These are phyloP conservation scores for Earliella scabrosa DNA, from an alignment of 1,284 basidiomycete genomes.

Conservation along the genomic window DNA sequence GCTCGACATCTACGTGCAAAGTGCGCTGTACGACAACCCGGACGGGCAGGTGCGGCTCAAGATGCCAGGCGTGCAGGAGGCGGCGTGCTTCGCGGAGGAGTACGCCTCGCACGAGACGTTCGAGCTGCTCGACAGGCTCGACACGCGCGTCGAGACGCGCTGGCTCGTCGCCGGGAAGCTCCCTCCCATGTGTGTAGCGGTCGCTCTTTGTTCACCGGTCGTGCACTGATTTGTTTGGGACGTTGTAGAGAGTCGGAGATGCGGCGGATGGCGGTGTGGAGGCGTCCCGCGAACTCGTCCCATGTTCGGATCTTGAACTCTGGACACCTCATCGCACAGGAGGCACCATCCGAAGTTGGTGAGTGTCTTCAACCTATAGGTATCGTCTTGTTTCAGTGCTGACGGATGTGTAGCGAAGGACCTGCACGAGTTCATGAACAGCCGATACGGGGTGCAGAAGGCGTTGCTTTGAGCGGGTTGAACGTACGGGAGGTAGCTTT, in stretches of 20 bases:
- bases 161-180: slow-evolving; percentile 56
- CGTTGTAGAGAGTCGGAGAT: slow-evolving; percentile 39
- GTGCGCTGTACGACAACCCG: slow-evolving; percentile 54
- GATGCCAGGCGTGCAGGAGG: slow-evolving; percentile 65
- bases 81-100: slow-evolving; percentile 53
- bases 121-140: slow-evolving; percentile 47
- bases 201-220: too few relatives aligned
- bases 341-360: slow-evolving; percentile 32
- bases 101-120: slow-evolving; percentile 47
- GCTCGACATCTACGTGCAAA: slow-evolving; percentile 69
- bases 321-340: slow-evolving; percentile 54
- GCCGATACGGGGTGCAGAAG: slow-evolving; percentile 11
- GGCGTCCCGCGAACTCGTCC: slow-evolving; percentile 59
- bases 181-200: slow-evolving; percentile 19
- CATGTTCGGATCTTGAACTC: slow-evolving; percentile 59
- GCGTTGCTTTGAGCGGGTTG: slow-evolving; percentile 7
- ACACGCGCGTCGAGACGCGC: slow-evolving; percentile 50
- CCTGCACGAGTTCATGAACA: slow-evolving; percentile 24
- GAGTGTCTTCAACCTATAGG: background rate
- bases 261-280: slow-evolving; percentile 56
- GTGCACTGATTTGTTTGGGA: too few relatives aligned
- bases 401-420: slow-evolving; percentile 23
- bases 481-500: too few relatives aligned
- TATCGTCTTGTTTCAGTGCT: background rate
- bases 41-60: slow-evolving; percentile 56